Conservation (phyloP, 2,329 filamentous ascomycete genomes). For the Aspergillus caelatus region DNA sequence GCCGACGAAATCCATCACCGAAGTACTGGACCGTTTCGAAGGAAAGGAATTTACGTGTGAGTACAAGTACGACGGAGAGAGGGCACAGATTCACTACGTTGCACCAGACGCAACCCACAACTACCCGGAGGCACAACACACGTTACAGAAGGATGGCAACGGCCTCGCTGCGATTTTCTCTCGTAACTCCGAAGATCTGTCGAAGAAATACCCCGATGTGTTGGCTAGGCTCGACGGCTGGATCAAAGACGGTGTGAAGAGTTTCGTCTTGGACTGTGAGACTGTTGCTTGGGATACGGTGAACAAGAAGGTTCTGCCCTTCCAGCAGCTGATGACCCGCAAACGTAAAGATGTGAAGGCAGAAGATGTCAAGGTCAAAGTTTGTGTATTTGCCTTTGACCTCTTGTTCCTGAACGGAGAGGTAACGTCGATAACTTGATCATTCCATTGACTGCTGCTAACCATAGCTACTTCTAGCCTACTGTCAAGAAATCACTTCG, state of each 20-base stretch:
- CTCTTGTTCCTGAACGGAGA: constrained; percentile 91
- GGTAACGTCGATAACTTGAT: constrained; percentile 39
- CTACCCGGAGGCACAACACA: constrained; percentile 64
- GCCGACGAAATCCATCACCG: constrained; percentile 95
- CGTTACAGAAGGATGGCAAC: constrained; percentile 64
- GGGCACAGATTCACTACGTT: constrained; percentile 98
- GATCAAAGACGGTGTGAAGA: constrained; percentile 87
- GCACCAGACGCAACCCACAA: constrained; percentile 75
- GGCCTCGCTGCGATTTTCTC: constrained; percentile 95
- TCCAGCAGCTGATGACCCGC: constrained; percentile 96
- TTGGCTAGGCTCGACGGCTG: constrained; percentile 83
- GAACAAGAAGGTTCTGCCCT: constrained; percentile 94
- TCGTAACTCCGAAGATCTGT: constrained; percentile 93
- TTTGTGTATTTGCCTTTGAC: constrained; percentile 97
- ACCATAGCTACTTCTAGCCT: constrained; percentile 46
- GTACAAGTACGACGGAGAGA: constrained; percentile 97
- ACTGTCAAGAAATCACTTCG: constrained; percentile 85
- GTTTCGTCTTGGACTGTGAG: constrained; percentile 98
- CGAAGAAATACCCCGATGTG: constrained; percentile 97
- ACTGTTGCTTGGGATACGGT: constrained; percentile 95
- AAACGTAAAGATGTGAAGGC: constrained; percentile 97
- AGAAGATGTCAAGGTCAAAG: constrained; percentile 93
- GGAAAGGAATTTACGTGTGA: constrained; percentile 95
- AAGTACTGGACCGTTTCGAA: constrained; percentile 95
- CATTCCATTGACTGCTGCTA: constrained; percentile 10